These are phyloP conservation scores for Ophiostoma perfectum DNA, from an alignment of 2,329 filamentous ascomycete genomes.

Conservation along the genomic window DNA sequence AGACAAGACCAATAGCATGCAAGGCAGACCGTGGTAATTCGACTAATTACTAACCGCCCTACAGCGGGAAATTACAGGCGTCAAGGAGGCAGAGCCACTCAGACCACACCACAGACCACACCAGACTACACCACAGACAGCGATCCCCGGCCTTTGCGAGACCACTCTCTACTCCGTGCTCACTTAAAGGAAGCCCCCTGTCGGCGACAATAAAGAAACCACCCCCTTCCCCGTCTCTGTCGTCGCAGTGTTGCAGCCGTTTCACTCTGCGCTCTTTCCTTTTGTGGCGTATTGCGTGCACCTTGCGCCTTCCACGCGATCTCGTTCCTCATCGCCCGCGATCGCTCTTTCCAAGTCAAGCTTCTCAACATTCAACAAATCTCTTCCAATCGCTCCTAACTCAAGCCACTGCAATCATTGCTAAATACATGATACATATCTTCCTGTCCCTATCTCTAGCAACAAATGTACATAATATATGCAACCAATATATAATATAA, in stretches of 20 bases:
- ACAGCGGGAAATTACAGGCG: conserved; percentile 1
- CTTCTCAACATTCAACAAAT: too few relatives aligned
- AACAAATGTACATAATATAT: too few relatives aligned
- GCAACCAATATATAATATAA: too few relatives aligned
- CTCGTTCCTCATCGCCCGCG: background rate
- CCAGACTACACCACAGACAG: background rate
- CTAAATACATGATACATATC: too few relatives aligned
- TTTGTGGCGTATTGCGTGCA: background rate
- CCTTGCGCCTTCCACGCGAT: background rate
- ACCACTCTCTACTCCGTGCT: background rate
- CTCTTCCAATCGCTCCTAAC: too few relatives aligned
- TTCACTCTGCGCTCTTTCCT: conserved; percentile 9
- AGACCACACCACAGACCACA: background rate
- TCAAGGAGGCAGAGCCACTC: background rate
- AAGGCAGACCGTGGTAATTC: too few relatives aligned
- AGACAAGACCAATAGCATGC: too few relatives aligned
- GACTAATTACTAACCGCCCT: background rate
- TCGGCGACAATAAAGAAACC: conserved; percentile 5
- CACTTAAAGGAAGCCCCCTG: background rate
- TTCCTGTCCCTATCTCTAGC: too few relatives aligned
- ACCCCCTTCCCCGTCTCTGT: conserved; percentile 3
- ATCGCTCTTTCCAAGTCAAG: too few relatives aligned
- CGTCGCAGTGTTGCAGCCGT: conserved; percentile 6
- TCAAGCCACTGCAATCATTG: too few relatives aligned
- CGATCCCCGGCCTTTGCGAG: conserved; percentile 3